Percentiles rank a stretch among this genome's conserved stretches.
These are phyloP conservation scores for Nitzschia palea DNA, from an alignment of 108 stramenopile genomes.

Conservation along the genomic window DNA sequence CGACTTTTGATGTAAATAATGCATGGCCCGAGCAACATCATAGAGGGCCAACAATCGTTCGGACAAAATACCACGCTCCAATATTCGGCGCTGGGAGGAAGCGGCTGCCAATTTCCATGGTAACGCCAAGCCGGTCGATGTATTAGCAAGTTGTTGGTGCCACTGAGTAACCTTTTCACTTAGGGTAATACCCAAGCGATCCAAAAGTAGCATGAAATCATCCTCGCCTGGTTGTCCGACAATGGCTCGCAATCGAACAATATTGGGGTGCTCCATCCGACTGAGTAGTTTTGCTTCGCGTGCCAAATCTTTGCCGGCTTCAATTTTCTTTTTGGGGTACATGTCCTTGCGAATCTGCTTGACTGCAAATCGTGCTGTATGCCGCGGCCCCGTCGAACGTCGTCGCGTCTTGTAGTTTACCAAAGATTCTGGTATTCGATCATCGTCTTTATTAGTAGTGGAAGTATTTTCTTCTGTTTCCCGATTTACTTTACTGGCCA, in stretches of 20 bases:
- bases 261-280: slow-evolving; percentile 63
- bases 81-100: background rate
- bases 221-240: slow-evolving; percentile 45
- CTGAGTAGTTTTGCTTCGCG: slow-evolving; percentile 73
- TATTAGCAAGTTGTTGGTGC: slow-evolving; percentile 28
- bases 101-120: slow-evolving; percentile 1
- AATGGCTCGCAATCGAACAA: slow-evolving; percentile 60
- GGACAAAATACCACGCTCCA: slow-evolving; percentile 1
- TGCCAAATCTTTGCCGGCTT: slow-evolving; percentile 56
- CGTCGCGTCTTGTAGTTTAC: no score
- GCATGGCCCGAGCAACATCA: slow-evolving; percentile 37
- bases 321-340: slow-evolving; percentile 42
- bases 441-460: background rate
- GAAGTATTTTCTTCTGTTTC: no score
- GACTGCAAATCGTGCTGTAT: slow-evolving; percentile 13
- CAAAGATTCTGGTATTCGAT: no score
- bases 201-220: slow-evolving; percentile 59
- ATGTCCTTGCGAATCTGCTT: slow-evolving; percentile 39
- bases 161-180: slow-evolving; percentile 51
- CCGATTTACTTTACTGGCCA: slow-evolving; percentile 1
- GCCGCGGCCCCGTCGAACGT: background rate
- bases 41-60: slow-evolving; percentile 28
- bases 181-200: slow-evolving; percentile 58
- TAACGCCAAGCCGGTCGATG: background rate
- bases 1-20: slow-evolving; percentile 45